A percentile compares a stretch with the other conserved stretches of the same genome.
These are phyloP conservation scores for Calocera cornea DNA, from an alignment of 768 basidiomycete genomes.

Conservation along the genomic window DNA sequence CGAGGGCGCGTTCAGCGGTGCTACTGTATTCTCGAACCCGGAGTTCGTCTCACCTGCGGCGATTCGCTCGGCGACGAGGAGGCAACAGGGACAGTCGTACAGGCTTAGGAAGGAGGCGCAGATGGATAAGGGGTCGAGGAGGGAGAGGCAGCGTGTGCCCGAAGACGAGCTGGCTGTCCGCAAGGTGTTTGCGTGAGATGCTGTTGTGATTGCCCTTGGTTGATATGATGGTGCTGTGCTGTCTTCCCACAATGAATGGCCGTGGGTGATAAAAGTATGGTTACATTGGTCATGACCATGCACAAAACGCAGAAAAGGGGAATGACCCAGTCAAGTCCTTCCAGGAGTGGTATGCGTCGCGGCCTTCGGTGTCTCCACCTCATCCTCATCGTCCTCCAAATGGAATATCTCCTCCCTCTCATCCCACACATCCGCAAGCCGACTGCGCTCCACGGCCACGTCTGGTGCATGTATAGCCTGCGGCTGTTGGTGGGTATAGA, in stretches of 20 bases:
- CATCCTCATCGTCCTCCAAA: constrained; percentile 48
- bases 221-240: neutral
- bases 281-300: neutral
- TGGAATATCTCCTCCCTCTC: constrained; percentile 62
- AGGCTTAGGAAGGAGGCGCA: constrained; percentile 67
- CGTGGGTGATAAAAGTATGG: neutral
- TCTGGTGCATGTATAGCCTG: constrained; percentile 7
- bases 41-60: constrained; percentile 88
- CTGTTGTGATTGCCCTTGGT: neutral
- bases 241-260: too few relatives aligned
- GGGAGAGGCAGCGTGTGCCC: constrained; percentile 44
- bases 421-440: constrained; percentile 58
- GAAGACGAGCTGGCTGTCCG: constrained; percentile 74
- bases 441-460: constrained; percentile 24
- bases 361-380: constrained; percentile 23
- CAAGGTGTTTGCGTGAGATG: constrained; percentile 71
- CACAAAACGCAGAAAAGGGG: neutral
- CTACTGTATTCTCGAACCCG: constrained; percentile 90
- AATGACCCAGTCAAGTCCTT: neutral
- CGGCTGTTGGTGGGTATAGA: constrained; percentile 25
- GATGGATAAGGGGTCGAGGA: constrained; percentile 48
- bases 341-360: neutral
- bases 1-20: constrained; percentile 91
- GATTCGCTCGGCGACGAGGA: constrained; percentile 52
- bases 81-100: constrained; percentile 70